A percentile compares a stretch with the other conserved stretches of the same genome.
Conservation (phyloP, 2,329 filamentous ascomycete genomes). For the Dothiorella sarmentorum region DNA sequence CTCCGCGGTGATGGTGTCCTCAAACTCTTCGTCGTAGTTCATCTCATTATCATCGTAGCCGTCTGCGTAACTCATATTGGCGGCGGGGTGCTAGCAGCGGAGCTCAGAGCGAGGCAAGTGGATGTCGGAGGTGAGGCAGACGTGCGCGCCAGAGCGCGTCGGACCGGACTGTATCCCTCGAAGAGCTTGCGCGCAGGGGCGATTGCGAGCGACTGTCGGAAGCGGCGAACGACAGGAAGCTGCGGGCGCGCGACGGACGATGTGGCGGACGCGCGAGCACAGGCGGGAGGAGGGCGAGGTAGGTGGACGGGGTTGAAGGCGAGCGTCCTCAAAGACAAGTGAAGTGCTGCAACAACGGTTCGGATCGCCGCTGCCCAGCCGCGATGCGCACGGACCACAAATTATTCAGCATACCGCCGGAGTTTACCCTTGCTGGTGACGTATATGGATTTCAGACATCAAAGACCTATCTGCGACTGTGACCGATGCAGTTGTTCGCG, state of each 20-base stretch:
- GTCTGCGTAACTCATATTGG: conserved; percentile 52
- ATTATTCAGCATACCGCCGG: background rate
- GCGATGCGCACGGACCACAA: background rate
- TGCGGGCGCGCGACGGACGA: background rate
- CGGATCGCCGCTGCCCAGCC: conserved; percentile 13
- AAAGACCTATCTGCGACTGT: too few species aligned
- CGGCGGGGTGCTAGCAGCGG: background rate
- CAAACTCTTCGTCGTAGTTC: conserved; percentile 44
- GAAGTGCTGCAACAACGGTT: background rate
- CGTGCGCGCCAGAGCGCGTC: conserved; percentile 12
- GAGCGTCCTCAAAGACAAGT: conserved; percentile 12
- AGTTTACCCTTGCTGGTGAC: background rate
- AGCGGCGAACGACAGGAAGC: background rate
- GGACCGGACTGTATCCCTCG: conserved; percentile 1
- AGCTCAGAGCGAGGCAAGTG: background rate
- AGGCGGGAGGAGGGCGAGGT: background rate
- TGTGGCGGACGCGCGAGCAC: background rate
- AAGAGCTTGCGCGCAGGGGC: conserved; percentile 6
- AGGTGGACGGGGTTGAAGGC: conserved; percentile 8
- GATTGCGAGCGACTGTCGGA: background rate
- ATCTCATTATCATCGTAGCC: conserved; percentile 56
- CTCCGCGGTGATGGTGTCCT: conserved; percentile 79
- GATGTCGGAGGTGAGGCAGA: conserved; percentile 1
- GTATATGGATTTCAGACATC: too few species aligned
- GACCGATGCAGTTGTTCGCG: too few species aligned